phyloP scores from a whole-genome alignment of 345 rosid species.

The Excoecaria cochinchinensis region DNA sequence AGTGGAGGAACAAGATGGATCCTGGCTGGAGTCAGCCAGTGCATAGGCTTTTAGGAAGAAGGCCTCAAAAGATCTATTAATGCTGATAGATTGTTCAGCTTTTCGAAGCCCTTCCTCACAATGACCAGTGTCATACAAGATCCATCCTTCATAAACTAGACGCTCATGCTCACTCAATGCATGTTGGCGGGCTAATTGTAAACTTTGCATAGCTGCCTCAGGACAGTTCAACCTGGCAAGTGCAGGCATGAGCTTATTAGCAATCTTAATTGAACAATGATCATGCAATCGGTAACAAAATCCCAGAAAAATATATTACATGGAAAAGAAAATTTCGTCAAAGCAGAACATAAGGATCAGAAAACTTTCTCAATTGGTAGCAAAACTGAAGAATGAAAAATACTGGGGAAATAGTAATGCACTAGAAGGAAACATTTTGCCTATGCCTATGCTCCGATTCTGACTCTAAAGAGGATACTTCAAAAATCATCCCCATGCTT shows the following conservation, averaged over 20 bases:
- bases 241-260: neutral
- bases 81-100: slow-evolving; percentile 83
- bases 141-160: slow-evolving; percentile 96
- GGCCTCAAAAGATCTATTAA: slow-evolving; percentile 92
- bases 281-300: neutral
- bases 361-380: neutral
- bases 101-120: slow-evolving; percentile 90
- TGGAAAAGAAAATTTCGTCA: neutral
- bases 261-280: neutral
- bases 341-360: neutral
- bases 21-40: slow-evolving; percentile 88
- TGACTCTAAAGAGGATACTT: neutral
- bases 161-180: slow-evolving; percentile 88
- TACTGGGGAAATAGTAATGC: neutral
- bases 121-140: slow-evolving; percentile 92
- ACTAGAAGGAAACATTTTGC: neutral
- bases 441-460: neutral
- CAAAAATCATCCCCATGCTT: neutral
- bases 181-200: slow-evolving; percentile 84
- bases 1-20: slow-evolving; percentile 68
- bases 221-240: slow-evolving; percentile 86
- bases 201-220: slow-evolving; percentile 94
- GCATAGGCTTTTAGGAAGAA: slow-evolving; percentile 98
- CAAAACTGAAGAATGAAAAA: neutral
- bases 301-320: slow-evolving; percentile 3